These are phyloP conservation scores for Colletotrichum lini DNA, from an alignment of 2,329 filamentous ascomycete species.

Conservation along the genomic window DNA sequence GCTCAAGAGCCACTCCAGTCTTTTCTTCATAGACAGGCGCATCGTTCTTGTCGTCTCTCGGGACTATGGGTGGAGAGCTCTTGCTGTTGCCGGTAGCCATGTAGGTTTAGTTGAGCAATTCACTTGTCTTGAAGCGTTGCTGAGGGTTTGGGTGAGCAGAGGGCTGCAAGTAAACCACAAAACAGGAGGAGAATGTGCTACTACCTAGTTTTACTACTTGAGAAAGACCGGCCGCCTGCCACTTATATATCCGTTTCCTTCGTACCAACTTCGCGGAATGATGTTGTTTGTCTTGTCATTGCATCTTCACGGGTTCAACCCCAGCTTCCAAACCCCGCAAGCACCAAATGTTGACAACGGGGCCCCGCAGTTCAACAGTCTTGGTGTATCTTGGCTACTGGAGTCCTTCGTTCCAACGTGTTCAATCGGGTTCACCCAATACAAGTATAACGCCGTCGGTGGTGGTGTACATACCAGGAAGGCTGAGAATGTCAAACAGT, in stretches of 20 bases:
- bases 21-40: background rate
- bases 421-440: background rate
- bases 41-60: too few species aligned
- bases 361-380: background rate
- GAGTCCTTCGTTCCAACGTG: background rate
- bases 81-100: background rate
- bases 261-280: background rate
- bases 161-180: too few species aligned
- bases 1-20: background rate
- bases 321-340: too few species aligned
- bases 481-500: background rate
- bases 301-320: background rate
- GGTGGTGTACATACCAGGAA: background rate
- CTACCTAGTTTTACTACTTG: rapidly evolving
- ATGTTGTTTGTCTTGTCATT: too few species aligned
- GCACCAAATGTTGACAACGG: rapidly evolving
- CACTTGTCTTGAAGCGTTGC: background rate
- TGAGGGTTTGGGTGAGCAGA: background rate
- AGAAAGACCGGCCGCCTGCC: too few species aligned
- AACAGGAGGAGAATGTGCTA: too few species aligned
- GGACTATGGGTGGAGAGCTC: background rate
- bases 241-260: background rate
- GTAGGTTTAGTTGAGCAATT: background rate
- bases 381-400: background rate
- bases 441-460: background rate